Evolutionary conservation across 2,329 filamentous ascomycete genomes (phyloP), one percentile per base, ranked within the genome.

Genomic region (Aspergillus fischeri): DNA sequence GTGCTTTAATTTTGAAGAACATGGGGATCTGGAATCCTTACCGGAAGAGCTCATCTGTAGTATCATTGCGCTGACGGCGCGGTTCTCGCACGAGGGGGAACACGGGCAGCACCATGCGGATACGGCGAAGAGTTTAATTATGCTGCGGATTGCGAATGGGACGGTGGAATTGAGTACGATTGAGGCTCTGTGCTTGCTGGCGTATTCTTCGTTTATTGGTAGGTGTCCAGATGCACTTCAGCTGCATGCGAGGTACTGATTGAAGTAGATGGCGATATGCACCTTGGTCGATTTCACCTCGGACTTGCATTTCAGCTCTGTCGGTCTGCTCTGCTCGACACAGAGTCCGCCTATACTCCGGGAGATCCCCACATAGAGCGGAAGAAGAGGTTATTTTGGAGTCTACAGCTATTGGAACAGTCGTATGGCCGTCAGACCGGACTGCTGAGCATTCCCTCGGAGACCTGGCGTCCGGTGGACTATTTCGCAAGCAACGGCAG

Each of bases 331-430:
- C 78, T 77, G 75, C 64, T 82, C 0, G 80, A 82, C 54, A 62
- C 78, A 0, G 73, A 77, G 48, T 71, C 74, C 0, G 66, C 70
- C 0, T 81, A 81, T 49, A 63, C 63, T 0, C 52, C 65, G 3
- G 69, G 75, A 7, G 74, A 76, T 41, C 66, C 71, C 0, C 63
- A 61, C 1, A 61, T 67, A 0, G 77, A 82, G 53, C 74, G 79
- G 9, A 81, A 81, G 63, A 80, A 77, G 62, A 66, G 78, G 3
- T 67, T 82, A 0, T 82, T 82, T 32, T 82, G 80, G 80, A 82
- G 79, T 53, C 68, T 82, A 0, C 78, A 82, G 52, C 64, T 80
- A 1, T 74, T 82, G 0, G 79, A 82, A 53, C 79, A 81, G 51
- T 77, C 73, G 0, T 81, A 82, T 45, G 80, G 80, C 1, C 74